Evolutionary conservation across 768 basidiomycete genomes (phyloP).

Genomic region (Termitomyces titanicus): DNA sequence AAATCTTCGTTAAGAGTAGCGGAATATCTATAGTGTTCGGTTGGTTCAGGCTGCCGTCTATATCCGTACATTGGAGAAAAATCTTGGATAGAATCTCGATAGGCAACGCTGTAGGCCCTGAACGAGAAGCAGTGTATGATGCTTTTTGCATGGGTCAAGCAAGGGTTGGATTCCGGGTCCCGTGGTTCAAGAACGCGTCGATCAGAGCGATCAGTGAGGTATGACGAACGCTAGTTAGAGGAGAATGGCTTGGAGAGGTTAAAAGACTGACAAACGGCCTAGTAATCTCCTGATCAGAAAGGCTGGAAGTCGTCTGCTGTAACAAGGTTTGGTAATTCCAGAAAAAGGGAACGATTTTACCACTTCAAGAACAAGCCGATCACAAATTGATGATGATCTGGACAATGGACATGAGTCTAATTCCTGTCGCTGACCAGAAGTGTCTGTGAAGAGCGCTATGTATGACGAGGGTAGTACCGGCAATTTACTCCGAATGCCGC

Average conservation of each 20-base stretch:
- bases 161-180: neutral
- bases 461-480: too few species aligned
- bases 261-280: conserved; percentile 4
- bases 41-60: conserved; percentile 26
- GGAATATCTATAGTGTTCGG: conserved; percentile 34
- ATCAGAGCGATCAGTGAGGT: conserved; percentile 11
- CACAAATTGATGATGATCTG: neutral
- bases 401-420: too few species aligned
- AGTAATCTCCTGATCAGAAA: conserved; percentile 16
- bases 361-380: conserved; percentile 16
- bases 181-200: conserved; percentile 8
- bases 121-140: conserved; percentile 5
- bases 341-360: conserved; percentile 15
- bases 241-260: neutral
- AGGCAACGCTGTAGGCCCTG: conserved; percentile 21
- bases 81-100: conserved; percentile 39
- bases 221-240: conserved; percentile 1
- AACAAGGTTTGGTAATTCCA: conserved; percentile 9
- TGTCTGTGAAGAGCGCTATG: too few species aligned
- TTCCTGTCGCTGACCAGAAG: too few species aligned
- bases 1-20: conserved; percentile 35
- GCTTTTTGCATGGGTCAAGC: conserved; percentile 10
- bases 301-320: neutral
- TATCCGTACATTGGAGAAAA: conserved; percentile 35
- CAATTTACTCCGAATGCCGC: too few species aligned